These are phyloP conservation scores for Xylaria castorea DNA, from an alignment of 495 filamentous ascomycete species.

Conservation along the genomic window DNA sequence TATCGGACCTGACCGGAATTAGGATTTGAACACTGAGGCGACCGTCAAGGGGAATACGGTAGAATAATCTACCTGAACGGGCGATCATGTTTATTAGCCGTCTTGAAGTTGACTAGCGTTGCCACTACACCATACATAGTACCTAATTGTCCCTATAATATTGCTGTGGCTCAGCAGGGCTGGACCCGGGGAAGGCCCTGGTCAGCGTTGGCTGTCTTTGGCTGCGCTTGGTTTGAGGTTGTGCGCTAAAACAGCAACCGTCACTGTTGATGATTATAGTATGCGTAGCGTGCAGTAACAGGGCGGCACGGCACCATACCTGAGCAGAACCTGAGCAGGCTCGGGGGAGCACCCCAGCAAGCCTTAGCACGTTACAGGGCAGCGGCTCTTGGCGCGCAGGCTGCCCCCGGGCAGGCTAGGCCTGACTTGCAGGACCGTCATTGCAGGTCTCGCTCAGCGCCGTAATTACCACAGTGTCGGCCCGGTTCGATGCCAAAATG, in stretches of 20 bases:
- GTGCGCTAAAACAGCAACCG: conserved; percentile 23
- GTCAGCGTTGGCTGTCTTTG: conserved; percentile 6
- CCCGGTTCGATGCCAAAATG: conserved; percentile 19
- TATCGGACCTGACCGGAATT: conserved; percentile 1
- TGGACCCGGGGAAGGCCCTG: conserved; percentile 10
- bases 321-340: background rate
- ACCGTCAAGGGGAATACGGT: background rate
- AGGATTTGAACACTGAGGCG: background rate
- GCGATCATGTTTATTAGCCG: background rate
- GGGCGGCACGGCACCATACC: conserved; percentile 6
- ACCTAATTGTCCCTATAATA: background rate
- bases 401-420: conserved; percentile 4
- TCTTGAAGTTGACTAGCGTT: conserved; percentile 1
- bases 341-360: background rate
- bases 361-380: conserved; percentile 23
- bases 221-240: conserved; percentile 21
- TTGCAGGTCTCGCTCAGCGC: conserved; percentile 26
- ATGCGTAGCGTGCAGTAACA: conserved; percentile 11
- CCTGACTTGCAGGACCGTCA: conserved; percentile 18
- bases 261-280: conserved; percentile 20
- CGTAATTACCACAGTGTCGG: conserved; percentile 27
- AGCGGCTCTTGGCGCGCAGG: conserved; percentile 9
- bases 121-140: background rate
- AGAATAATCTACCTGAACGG: conserved; percentile 12
- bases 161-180: conserved; percentile 13